Base-by-base conservation (phyloP, 208 protist species). In the Trypanosoma platydactyli region DNA sequence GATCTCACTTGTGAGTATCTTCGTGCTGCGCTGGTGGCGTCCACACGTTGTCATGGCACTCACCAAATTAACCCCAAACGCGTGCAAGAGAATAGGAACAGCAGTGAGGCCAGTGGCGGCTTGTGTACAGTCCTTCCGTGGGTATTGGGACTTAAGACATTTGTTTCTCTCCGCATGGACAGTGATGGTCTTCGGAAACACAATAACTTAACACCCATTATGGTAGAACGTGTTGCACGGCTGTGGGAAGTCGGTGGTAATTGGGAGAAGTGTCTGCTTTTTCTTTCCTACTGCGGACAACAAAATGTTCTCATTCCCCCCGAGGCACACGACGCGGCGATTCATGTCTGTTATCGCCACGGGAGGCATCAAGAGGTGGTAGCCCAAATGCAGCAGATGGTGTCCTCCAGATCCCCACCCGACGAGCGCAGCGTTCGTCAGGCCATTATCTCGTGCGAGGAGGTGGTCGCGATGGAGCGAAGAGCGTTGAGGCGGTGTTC, bases 351-450 rank as follows among this genome's bases (percentile, higher is more conserved):
- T 69, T 91, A 81, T 50, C 72, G 71, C 20, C 57, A 72, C 1
- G 58, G 68, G 1, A 24, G 57, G 20, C 71, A 88, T 65, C 24
- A 33, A 7, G 66, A 86, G 7, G 85, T 91, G 40, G 71, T 88
- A 48, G 24, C 52, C 2, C 66, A 84, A 22, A 77, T 88, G 79
- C 53, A 72, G 45, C 55, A 57, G 44, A 68, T 88, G 24, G 76
- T 86, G 15, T 81, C 85, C 22, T 84, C 81, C 27, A 59, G 71
- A 0, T 76, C 77, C 13, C 59, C 81, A 20, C 85, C 85, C 0
- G 82, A 88, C 49, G 85, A 91, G 53, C 81, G 77, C 50, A 88
- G 77, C 45, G 81, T 88, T 61, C 79, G 80, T 15, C 71, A 88
- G 5, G 81, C 76, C 5, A 42, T 86, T 9, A 45, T 63, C 15